Conservation (phyloP, 257 asterid species). For the Handroanthus guayacan region DNA sequence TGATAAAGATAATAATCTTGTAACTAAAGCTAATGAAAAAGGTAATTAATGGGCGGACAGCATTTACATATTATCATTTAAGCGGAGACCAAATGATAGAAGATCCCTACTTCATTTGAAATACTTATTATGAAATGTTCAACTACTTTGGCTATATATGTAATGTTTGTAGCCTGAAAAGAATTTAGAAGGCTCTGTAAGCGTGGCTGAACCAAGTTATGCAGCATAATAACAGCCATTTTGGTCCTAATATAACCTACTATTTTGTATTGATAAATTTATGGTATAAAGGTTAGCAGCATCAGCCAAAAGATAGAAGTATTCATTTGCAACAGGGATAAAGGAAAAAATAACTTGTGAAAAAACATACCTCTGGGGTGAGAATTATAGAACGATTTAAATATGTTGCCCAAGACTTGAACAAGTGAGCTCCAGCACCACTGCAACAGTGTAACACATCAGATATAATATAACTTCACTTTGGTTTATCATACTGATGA, state of each 20-base stretch:
- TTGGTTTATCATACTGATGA: constrained; percentile 6
- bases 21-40: neutral
- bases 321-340: neutral
- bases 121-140: neutral
- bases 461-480: constrained; percentile 27
- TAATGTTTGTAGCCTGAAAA: neutral
- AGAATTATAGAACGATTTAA: constrained; percentile 91
- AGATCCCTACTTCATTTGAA: constrained; percentile 13
- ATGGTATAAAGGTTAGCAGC: constrained; percentile 11
- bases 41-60: neutral
- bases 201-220: neutral
- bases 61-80: neutral
- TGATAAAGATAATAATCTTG: constrained; percentile 18
- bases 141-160: constrained; percentile 5
- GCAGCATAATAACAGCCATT: constrained; percentile 7
- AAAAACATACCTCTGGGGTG: constrained; percentile 84
- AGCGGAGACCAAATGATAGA: constrained; percentile 9
- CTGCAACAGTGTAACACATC: constrained; percentile 51
- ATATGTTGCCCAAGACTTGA: constrained; percentile 90
- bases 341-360: neutral
- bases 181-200: neutral
- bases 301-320: neutral
- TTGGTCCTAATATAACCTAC: neutral
- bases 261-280: constrained; percentile 6
- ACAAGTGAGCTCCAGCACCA: constrained; percentile 99